These are phyloP conservation scores for Aegilops bicornis DNA, from an alignment of 176 grass and related monocot species.

Conservation along the genomic window DNA sequence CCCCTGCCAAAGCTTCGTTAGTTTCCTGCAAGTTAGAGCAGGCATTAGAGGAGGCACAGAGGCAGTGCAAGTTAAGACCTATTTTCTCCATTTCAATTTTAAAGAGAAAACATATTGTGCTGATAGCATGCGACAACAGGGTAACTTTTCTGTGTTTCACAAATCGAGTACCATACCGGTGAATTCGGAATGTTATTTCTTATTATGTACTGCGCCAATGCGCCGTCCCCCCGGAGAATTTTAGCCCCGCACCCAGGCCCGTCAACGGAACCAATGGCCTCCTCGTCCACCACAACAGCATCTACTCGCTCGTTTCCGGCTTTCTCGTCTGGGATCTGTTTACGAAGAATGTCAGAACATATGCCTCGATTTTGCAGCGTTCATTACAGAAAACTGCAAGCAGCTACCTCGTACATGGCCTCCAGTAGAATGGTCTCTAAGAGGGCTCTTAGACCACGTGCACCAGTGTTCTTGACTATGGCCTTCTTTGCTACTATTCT, in stretches of 20 bases:
- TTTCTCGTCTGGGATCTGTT: constrained; percentile 81
- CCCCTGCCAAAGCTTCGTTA: constrained; percentile 45
- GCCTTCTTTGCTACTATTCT: constrained; percentile 78
- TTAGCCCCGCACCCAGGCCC: constrained; percentile 68
- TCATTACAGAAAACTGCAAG: constrained; percentile 14
- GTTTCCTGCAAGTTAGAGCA: constrained; percentile 39
- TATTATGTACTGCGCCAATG: constrained; percentile 64
- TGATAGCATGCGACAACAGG: not conserved
- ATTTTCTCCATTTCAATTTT: not conserved
- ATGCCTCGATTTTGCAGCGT: not conserved
- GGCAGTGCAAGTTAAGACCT: not conserved
- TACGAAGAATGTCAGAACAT: constrained; percentile 30
- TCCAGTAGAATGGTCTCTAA: constrained; percentile 89
- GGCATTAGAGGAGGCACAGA: not conserved
- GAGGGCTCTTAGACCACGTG: constrained; percentile 88
- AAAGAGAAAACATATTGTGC: not conserved
- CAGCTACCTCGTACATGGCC: constrained; percentile 97
- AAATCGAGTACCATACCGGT: constrained; percentile 17
- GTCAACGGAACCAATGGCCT: constrained; percentile 67
- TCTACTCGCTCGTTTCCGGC: constrained; percentile 77
- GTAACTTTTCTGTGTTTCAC: not conserved
- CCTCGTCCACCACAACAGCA: constrained; percentile 88
- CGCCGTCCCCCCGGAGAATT: constrained; percentile 88
- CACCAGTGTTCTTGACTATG: constrained; percentile 76
- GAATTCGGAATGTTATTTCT: constrained; percentile 51